Conservation (phyloP, 2,329 filamentous ascomycete genomes). For the Cryphonectria parasitica region DNA sequence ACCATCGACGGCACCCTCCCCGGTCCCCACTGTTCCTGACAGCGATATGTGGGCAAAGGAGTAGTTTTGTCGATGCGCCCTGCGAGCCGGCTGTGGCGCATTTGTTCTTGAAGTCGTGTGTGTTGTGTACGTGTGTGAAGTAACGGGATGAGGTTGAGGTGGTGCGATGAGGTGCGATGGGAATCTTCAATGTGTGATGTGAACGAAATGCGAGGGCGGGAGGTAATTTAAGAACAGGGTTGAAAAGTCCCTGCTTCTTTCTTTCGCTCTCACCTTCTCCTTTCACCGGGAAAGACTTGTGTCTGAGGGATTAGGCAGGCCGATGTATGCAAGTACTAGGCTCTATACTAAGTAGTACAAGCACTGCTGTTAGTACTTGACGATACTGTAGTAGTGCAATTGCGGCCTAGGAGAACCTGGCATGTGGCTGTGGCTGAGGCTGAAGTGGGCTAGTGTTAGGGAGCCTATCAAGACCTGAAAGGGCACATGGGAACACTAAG, state of each 20-base stretch:
- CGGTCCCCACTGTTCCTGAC: conserved; percentile 13
- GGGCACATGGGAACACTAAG: not conserved
- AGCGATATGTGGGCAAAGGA: not conserved
- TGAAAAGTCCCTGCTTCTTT: not conserved
- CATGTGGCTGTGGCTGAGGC: not conserved
- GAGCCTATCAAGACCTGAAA: not conserved
- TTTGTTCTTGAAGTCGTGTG: not conserved
- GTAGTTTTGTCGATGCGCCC: not conserved
- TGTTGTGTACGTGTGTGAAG: too few relatives aligned
- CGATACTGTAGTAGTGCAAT: not conserved
- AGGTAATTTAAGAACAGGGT: not conserved
- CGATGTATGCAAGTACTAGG: not conserved
- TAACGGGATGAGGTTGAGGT: not conserved
- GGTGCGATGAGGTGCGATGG: not conserved
- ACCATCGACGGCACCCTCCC: conserved; percentile 16
- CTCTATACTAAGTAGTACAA: not conserved
- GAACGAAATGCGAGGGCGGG: not conserved
- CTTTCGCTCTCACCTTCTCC: not conserved
- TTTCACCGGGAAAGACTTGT: not conserved
- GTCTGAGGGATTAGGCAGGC: not conserved
- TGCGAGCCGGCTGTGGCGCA: not conserved
- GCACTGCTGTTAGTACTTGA: not conserved
- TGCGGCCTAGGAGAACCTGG: not conserved
- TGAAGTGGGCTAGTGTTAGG: not conserved
- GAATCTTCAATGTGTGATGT: not conserved